Percentiles rank a stretch among this genome's conserved stretches.
These are phyloP conservation scores for Crithidia brevicula DNA, from an alignment of 208 protist genomes.

Conservation along the genomic window DNA sequence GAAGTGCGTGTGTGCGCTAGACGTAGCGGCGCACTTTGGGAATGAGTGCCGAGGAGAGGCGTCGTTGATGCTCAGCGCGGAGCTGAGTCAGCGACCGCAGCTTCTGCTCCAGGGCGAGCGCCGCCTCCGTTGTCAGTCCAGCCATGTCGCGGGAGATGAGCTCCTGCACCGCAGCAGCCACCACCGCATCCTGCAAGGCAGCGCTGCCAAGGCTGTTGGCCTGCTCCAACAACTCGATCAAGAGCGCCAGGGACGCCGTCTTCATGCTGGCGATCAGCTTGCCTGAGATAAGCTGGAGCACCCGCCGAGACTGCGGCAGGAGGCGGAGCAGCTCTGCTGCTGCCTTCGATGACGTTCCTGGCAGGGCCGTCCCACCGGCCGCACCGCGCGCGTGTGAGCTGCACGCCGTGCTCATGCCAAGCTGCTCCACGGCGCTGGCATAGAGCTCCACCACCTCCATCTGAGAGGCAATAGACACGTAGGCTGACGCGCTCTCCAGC, in stretches of 20 bases:
- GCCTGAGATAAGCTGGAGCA: conserved; percentile 48
- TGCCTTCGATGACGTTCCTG: too few relatives aligned
- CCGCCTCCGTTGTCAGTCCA: conserved; percentile 32
- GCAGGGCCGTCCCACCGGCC: not conserved
- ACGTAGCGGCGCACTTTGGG: conserved; percentile 56
- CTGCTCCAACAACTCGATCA: conserved; percentile 70
- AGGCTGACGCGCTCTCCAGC: conserved; percentile 62
- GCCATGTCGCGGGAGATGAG: conserved; percentile 50
- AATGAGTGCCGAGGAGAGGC: conserved; percentile 49
- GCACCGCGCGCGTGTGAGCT: not conserved
- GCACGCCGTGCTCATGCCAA: conserved; percentile 11
- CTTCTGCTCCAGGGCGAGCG: conserved; percentile 33
- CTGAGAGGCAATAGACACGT: conserved; percentile 59
- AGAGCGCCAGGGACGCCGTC: conserved; percentile 38
- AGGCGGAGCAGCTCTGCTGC: conserved; percentile 37
- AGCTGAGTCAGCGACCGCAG: conserved; percentile 55
- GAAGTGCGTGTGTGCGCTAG: too few relatives aligned
- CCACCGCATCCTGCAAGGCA: conserved; percentile 63
- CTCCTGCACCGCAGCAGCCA: conserved; percentile 69
- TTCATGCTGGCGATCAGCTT: conserved; percentile 62
- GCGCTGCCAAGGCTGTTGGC: conserved; percentile 51
- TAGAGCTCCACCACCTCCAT: conserved; percentile 70
- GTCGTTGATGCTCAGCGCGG: conserved; percentile 56
- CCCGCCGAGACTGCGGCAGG: conserved; percentile 43
- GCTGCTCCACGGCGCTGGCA: conserved; percentile 35